A percentile compares a stretch with the other conserved stretches of the same genome.
phyloP scores from a whole-genome alignment of 2,329 filamentous ascomycete genomes.

The Stylonectria norvegica region DNA sequence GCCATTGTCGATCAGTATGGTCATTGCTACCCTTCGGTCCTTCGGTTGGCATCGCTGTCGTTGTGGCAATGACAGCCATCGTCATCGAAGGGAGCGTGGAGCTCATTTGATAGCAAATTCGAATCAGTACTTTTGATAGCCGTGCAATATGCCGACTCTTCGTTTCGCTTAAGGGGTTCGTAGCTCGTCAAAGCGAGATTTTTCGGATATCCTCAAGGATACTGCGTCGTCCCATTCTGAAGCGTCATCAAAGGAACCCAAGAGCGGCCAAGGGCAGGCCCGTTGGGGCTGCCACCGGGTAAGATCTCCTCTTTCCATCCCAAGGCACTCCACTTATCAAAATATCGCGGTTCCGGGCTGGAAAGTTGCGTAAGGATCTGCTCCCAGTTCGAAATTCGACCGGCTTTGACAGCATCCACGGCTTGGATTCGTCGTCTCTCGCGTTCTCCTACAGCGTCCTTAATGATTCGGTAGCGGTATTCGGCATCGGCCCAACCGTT shows the following conservation, averaged over 20 bases:
- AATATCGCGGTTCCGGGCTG: slow-evolving; percentile 37
- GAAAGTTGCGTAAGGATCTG: slow-evolving; percentile 36
- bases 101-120: no score
- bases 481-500: slow-evolving; percentile 49
- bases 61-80: no score
- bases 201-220: slow-evolving; percentile 27
- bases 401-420: slow-evolving; percentile 41
- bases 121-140: no score
- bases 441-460: slow-evolving; percentile 52
- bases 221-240: slow-evolving; percentile 26
- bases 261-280: slow-evolving; percentile 41
- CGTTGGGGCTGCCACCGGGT: slow-evolving; percentile 37
- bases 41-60: no score
- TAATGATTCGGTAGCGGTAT: slow-evolving; percentile 47
- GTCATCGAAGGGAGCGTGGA: no score
- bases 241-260: slow-evolving; percentile 40
- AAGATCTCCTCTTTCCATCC: slow-evolving; percentile 48
- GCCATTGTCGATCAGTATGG: no score
- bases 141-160: no score
- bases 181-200: slow-evolving; percentile 12
- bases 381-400: slow-evolving; percentile 33
- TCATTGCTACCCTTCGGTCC: no score
- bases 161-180: slow-evolving; percentile 8
- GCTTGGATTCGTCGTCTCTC: slow-evolving; percentile 52
- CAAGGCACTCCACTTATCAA: slow-evolving; percentile 44